phyloP scores from a whole-genome alignment of 2,329 filamentous ascomycete species.

The Neodidymelliopsis sp. region DNA sequence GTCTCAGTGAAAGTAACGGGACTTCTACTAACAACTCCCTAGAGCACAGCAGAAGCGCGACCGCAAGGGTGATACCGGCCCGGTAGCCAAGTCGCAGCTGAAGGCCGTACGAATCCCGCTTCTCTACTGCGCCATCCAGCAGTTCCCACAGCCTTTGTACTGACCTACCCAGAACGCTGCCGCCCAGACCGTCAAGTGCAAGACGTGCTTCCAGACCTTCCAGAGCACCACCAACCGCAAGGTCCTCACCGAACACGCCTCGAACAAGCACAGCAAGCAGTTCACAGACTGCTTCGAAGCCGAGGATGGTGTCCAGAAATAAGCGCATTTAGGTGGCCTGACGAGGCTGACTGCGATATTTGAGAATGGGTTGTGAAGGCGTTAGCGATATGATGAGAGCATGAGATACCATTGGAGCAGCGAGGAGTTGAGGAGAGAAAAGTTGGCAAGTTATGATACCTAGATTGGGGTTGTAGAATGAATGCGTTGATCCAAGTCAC shows the following conservation, averaged over 20 bases:
- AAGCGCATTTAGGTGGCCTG: slow-evolving; percentile 7
- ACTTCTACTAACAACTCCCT: slow-evolving; percentile 25
- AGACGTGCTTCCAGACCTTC: slow-evolving; percentile 79
- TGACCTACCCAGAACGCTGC: slow-evolving; percentile 67
- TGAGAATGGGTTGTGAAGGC: slow-evolving; percentile 13
- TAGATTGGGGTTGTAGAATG: slow-evolving; percentile 7
- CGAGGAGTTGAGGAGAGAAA: slow-evolving; percentile 10
- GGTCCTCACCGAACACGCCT: slow-evolving; percentile 74
- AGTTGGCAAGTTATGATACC: slow-evolving; percentile 8
- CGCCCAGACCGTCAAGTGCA: slow-evolving; percentile 79
- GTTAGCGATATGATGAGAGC: slow-evolving; percentile 25
- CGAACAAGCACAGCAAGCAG: slow-evolving; percentile 79
- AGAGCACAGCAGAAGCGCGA: slow-evolving; percentile 51
- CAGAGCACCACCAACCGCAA: slow-evolving; percentile 78
- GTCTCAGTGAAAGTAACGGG: neutral
- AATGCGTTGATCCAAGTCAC: slow-evolving; percentile 6
- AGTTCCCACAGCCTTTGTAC: neutral
- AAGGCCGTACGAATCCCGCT: slow-evolving; percentile 40
- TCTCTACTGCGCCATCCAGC: neutral
- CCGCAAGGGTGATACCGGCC: slow-evolving; percentile 41
- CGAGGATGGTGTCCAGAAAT: slow-evolving; percentile 43
- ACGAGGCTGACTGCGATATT: slow-evolving; percentile 2
- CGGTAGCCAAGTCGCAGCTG: slow-evolving; percentile 46
- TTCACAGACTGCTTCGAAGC: slow-evolving; percentile 71
- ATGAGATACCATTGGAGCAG: slow-evolving; percentile 32